Percentiles rank a stretch among this genome's conserved stretches.
Evolutionary conservation across 208 protist genomes (phyloP).

Genomic region (Leishmania tarentolae): DNA sequence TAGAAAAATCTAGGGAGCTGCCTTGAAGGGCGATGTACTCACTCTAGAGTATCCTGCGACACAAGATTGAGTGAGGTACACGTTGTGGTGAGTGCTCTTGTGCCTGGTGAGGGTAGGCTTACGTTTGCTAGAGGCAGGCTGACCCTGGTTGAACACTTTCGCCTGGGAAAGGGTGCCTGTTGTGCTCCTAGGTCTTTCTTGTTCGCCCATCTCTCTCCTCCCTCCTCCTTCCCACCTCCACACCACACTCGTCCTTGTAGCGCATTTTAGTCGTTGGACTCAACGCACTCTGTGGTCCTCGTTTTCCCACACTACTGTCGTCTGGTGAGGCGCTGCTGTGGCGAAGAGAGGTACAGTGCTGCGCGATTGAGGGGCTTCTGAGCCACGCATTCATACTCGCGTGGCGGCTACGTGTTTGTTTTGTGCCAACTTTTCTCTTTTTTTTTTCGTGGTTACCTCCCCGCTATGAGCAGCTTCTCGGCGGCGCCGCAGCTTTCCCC

Average conservation of each 20-base stretch:
- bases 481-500: conserved; percentile 17
- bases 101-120: neutral
- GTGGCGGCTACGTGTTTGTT: neutral
- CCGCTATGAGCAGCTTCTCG: conserved; percentile 2
- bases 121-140: neutral
- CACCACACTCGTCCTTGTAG: neutral
- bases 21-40: neutral
- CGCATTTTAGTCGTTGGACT: neutral
- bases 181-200: neutral
- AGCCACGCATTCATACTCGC: neutral
- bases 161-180: neutral
- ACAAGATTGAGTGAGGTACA: neutral
- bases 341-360: neutral
- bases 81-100: neutral
- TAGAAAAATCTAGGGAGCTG: neutral
- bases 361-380: neutral
- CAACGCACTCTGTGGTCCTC: neutral
- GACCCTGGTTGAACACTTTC: neutral
- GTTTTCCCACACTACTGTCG: neutral
- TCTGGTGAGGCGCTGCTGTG: neutral
- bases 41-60: neutral
- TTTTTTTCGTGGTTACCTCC: neutral
- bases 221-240: neutral
- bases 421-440: neutral
- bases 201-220: neutral